phyloP scores from a whole-genome alignment of 768 basidiomycete species.

The Xerocomus brunneocitrinus region DNA sequence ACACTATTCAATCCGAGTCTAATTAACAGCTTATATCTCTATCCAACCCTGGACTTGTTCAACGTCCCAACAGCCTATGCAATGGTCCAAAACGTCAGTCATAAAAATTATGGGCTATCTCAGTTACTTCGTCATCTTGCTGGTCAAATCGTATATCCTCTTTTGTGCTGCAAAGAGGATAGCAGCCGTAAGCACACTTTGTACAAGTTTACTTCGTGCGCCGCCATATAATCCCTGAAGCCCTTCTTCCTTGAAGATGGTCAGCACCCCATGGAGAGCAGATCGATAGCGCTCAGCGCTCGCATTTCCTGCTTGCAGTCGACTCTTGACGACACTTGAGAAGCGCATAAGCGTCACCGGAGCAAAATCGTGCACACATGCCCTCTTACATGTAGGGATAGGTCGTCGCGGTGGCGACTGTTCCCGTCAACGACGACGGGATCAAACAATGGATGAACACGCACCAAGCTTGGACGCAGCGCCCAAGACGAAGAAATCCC shows the following conservation, averaged over 20 bases:
- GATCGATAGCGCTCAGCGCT: slow-evolving; percentile 70
- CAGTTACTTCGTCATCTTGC: slow-evolving; percentile 32
- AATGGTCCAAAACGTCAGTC: slow-evolving; percentile 2
- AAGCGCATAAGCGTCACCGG: not conserved
- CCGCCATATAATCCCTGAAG: slow-evolving; percentile 84
- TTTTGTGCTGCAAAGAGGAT: slow-evolving; percentile 90
- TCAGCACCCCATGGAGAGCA: slow-evolving; percentile 68
- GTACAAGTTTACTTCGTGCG: slow-evolving; percentile 80
- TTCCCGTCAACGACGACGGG: not conserved
- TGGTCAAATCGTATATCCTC: slow-evolving; percentile 72
- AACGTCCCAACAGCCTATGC: slow-evolving; percentile 14
- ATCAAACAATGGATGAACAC: slow-evolving; percentile 9
- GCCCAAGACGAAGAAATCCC: slow-evolving; percentile 94
- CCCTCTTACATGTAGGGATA: slow-evolving; percentile 68
- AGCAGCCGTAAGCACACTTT: slow-evolving; percentile 90
- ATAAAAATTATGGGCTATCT: not conserved
- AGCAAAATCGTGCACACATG: not conserved
- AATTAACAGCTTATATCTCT: not conserved
- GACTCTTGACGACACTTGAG: slow-evolving; percentile 64
- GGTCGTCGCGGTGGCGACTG: slow-evolving; percentile 53
- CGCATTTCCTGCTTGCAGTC: slow-evolving; percentile 71
- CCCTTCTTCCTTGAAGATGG: slow-evolving; percentile 77
- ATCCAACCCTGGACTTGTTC: slow-evolving; percentile 1
- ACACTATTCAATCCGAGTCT: not conserved
- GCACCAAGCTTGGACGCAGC: slow-evolving; percentile 86